Conservation (phyloP, 768 basidiomycete genomes). For the Kwoniella heveanensis region DNA sequence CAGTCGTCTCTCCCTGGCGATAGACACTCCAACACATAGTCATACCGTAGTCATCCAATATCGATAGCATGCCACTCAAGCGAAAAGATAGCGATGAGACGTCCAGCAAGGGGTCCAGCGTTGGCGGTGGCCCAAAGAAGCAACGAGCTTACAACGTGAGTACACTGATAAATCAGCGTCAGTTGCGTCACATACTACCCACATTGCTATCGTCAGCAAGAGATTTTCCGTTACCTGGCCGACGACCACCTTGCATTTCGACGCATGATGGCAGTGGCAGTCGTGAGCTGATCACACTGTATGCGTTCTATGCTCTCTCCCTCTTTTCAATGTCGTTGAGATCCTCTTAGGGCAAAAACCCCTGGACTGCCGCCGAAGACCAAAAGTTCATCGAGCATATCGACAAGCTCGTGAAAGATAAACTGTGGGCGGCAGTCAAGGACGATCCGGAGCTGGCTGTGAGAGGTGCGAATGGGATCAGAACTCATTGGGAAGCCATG, state of each 20-base stretch:
- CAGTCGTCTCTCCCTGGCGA: no score
- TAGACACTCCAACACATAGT: no score
- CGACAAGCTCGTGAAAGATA: constrained; percentile 14
- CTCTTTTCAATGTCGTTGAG: no score
- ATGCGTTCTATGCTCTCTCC: no score
- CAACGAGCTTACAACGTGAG: neutral
- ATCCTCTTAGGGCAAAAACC: constrained; percentile 6
- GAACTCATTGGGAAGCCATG: constrained; percentile 14
- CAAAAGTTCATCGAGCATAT: constrained; percentile 4
- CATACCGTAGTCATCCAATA: neutral
- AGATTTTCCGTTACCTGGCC: neutral
- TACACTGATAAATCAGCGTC: no score
- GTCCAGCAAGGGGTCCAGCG: neutral
- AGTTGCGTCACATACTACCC: no score
- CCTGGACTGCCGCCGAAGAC: constrained; percentile 16
- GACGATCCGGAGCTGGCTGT: constrained; percentile 5
- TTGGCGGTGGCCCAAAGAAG: neutral
- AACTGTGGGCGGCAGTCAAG: constrained; percentile 23
- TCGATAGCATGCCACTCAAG: neutral
- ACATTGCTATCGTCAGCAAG: neutral
- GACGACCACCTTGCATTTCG: no score
- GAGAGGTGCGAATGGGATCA: constrained; percentile 13
- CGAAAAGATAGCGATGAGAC: neutral
- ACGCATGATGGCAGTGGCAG: no score
- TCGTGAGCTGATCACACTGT: no score